Percentiles rank a stretch among this genome's conserved stretches.
These are phyloP conservation scores for Physcomitrium patens DNA, from an alignment of 225 moss, liverwort and hornwort genomes.

Conservation along the genomic window DNA sequence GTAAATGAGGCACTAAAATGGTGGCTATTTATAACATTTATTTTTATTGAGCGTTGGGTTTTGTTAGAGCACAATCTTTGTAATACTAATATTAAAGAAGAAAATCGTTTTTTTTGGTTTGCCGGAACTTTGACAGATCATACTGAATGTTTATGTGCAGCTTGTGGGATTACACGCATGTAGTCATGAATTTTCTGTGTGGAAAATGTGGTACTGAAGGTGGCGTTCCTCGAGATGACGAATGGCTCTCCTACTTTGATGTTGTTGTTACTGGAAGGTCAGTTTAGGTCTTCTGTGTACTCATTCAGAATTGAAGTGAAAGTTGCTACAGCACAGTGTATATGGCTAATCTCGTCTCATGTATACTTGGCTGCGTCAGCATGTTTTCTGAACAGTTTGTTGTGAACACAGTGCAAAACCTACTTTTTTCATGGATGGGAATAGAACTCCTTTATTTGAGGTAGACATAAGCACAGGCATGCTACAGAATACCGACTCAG, in stretches of 20 bases:
- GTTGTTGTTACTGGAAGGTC: constrained; percentile 96
- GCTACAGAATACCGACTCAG: constrained; percentile 88
- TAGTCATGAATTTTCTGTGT: constrained; percentile 93
- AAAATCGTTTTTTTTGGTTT: too few species aligned
- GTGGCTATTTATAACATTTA: too few species aligned
- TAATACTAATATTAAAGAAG: too few species aligned
- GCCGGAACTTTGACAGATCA: background rate
- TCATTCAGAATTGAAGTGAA: constrained; percentile 7
- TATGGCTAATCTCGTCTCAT: constrained; percentile 8
- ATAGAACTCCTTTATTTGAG: constrained; percentile 87
- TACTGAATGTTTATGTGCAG: constrained; percentile 48
- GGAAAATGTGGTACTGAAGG: constrained; percentile 88
- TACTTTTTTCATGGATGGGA: constrained; percentile 87
- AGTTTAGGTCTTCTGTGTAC: constrained; percentile 13
- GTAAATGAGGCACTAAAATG: too few species aligned
- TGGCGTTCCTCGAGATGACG: constrained; percentile 84
- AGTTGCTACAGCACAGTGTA: constrained; percentile 4
- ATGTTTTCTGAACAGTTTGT: constrained; percentile 28
- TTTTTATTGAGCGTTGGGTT: too few species aligned
- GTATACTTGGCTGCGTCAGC: constrained; percentile 8
- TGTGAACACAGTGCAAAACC: constrained; percentile 77
- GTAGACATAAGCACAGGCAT: constrained; percentile 84
- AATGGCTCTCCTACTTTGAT: constrained; percentile 96
- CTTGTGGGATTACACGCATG: constrained; percentile 98
- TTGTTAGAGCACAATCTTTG: too few species aligned